A percentile compares a stretch with the other conserved stretches of the same genome.
Evolutionary conservation across 2,329 filamentous ascomycete genomes (phyloP).

Genomic region (Colletotrichum abscissum): DNA sequence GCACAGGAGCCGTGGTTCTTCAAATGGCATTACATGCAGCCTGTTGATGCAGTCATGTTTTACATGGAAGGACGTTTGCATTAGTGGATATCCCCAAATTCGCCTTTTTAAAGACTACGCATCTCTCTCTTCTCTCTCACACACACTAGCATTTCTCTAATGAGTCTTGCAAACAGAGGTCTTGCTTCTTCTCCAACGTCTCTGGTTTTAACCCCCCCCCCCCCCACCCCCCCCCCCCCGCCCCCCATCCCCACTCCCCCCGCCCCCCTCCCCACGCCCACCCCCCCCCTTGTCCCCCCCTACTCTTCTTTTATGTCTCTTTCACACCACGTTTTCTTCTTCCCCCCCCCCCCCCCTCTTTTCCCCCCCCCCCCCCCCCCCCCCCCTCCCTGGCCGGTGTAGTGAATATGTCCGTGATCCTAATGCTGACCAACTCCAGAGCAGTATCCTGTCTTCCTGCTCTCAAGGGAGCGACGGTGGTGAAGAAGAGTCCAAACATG

Average conservation of each 20-base stretch:
- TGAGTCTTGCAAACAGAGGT: not conserved
- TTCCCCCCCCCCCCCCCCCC: no score
- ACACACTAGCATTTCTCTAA: not conserved
- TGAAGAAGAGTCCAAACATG: no score
- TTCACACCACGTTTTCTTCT: no score
- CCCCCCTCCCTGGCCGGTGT: no score
- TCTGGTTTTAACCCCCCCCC: not conserved
- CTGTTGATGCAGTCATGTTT: not conserved
- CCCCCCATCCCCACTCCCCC: no score
- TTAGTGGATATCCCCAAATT: constrained; percentile 28
- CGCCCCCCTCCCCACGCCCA: no score
- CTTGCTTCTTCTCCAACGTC: not conserved
- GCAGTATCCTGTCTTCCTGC: not conserved
- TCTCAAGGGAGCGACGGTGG: not conserved
- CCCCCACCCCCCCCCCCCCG: no score
- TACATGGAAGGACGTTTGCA: constrained; percentile 12
- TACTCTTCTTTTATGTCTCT: no score
- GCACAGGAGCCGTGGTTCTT: not conserved
- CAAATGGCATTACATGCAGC: not conserved
- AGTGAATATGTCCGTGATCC: not conserved
- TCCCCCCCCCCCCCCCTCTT: no score
- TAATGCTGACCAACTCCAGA: not conserved
- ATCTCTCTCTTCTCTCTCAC: not conserved
- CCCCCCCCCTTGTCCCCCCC: no score
- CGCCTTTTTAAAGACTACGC: constrained; percentile 5